phyloP scores from a whole-genome alignment of 352 stramenopile species.

The Albugo laibachii region DNA sequence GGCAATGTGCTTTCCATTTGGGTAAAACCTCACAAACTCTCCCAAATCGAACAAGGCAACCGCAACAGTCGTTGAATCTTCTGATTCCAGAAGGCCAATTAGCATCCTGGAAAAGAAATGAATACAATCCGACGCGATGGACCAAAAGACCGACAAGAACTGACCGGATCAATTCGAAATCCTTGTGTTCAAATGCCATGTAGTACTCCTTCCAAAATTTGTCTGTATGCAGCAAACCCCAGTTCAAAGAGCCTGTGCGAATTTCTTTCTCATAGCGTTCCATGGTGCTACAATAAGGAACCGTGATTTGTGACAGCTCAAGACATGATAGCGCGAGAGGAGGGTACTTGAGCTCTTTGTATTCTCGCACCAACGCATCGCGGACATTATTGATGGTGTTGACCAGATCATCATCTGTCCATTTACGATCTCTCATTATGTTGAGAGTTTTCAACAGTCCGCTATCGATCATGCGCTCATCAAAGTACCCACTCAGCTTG shows the following conservation, averaged over 20 bases:
- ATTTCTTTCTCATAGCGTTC: slow-evolving; percentile 94
- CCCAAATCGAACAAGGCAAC: slow-evolving; percentile 95
- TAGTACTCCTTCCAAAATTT: slow-evolving; percentile 98
- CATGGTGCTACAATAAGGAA: slow-evolving; percentile 60
- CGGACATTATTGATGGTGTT: slow-evolving; percentile 60
- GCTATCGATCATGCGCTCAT: slow-evolving; percentile 91
- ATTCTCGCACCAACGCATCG: slow-evolving; percentile 68
- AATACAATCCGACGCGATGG: neutral
- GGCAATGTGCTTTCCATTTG: slow-evolving; percentile 90
- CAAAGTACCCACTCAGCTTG: slow-evolving; percentile 66
- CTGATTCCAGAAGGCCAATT: slow-evolving; percentile 83
- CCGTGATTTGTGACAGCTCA: neutral
- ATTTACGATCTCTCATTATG: slow-evolving; percentile 87
- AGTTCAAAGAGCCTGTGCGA: slow-evolving; percentile 85
- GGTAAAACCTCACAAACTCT: slow-evolving; percentile 96
- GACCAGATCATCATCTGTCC: slow-evolving; percentile 88
- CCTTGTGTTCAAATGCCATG: slow-evolving; percentile 90
- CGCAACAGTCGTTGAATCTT: slow-evolving; percentile 86
- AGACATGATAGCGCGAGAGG: neutral
- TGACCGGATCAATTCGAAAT: slow-evolving; percentile 85
- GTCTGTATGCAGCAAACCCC: slow-evolving; percentile 92
- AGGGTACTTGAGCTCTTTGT: slow-evolving; percentile 76
- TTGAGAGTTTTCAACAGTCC: slow-evolving; percentile 89
- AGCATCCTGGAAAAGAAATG: slow-evolving; percentile 48
- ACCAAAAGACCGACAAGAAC: slow-evolving; percentile 1